Conservation (phyloP, 495 filamentous ascomycete species). For the Tuber microsphaerosporum region DNA sequence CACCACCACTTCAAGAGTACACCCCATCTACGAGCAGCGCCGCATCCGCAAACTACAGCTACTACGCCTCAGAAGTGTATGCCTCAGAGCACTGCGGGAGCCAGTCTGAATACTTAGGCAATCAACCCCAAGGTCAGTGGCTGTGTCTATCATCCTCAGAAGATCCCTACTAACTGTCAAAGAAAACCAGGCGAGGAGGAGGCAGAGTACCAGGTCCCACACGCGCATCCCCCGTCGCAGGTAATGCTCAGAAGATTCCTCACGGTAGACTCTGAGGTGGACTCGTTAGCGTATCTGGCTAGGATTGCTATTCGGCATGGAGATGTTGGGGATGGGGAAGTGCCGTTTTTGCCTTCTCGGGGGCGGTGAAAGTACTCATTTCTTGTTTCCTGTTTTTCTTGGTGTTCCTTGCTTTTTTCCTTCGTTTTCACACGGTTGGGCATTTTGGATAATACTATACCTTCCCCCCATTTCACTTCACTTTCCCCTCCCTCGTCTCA, state of each 20-base stretch:
- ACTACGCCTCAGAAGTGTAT: constrained; percentile 6
- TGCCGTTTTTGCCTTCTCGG: not conserved
- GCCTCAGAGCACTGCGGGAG: constrained; percentile 2
- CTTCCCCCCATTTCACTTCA: not conserved
- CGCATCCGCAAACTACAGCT: constrained; percentile 7
- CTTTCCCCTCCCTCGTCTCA: constrained; percentile 1
- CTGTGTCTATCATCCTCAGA: not conserved
- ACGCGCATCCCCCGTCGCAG: constrained; percentile 8
- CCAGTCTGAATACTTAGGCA: constrained; percentile 2
- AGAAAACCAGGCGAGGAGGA: constrained; percentile 20
- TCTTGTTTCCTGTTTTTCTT: constrained; percentile 9
- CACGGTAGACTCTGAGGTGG: constrained; percentile 22
- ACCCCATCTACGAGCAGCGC: constrained; percentile 10
- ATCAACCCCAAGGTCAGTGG: constrained; percentile 27
- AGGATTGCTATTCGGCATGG: constrained; percentile 22
- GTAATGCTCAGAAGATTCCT: constrained; percentile 24
- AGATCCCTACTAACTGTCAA: constrained; percentile 8
- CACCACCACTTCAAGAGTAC: constrained; percentile 10
- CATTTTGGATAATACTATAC: not conserved
- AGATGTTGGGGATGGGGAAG: constrained; percentile 17
- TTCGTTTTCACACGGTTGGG: constrained; percentile 8
- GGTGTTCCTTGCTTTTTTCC: not conserved
- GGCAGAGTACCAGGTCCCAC: constrained; percentile 10
- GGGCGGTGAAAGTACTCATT: not conserved
- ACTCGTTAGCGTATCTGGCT: constrained; percentile 26